phyloP scores from a whole-genome alignment of 2,329 filamentous ascomycete species.

The Lithohypha guttulata region DNA sequence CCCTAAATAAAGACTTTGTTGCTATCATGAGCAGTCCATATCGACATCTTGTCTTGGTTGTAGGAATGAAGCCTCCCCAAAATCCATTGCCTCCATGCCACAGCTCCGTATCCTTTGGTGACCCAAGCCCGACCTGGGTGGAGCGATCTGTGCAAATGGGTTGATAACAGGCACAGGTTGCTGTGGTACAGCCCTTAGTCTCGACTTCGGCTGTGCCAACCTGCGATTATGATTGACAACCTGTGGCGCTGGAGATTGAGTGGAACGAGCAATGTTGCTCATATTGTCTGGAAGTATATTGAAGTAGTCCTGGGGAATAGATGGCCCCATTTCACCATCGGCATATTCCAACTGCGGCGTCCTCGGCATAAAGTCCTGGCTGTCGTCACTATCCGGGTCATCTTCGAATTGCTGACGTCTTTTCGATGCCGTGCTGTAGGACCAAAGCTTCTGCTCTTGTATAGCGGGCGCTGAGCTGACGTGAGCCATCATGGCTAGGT shows the following conservation, averaged over 20 bases:
- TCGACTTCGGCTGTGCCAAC: slow-evolving; percentile 18
- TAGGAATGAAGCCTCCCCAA: slow-evolving; percentile 37
- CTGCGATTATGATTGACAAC: slow-evolving; percentile 13
- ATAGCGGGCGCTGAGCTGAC: slow-evolving; percentile 29
- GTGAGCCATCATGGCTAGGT: slow-evolving; percentile 25
- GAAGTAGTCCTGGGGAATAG: slow-evolving; percentile 20
- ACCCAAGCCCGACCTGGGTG: slow-evolving; percentile 12
- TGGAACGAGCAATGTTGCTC: slow-evolving; percentile 16
- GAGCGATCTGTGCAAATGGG: slow-evolving; percentile 16
- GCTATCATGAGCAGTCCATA: slow-evolving; percentile 28
- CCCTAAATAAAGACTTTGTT: too few species aligned
- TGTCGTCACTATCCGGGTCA: slow-evolving; percentile 27
- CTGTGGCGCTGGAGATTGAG: slow-evolving; percentile 5
- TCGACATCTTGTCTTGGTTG: slow-evolving; percentile 32
- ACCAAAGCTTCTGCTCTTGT: slow-evolving; percentile 29
- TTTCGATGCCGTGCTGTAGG: slow-evolving; percentile 28
- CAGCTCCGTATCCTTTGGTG: slow-evolving; percentile 26
- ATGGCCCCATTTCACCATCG: slow-evolving; percentile 16
- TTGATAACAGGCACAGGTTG: slow-evolving; percentile 14
- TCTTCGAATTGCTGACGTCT: slow-evolving; percentile 32
- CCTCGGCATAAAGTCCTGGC: slow-evolving; percentile 19
- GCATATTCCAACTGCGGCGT: slow-evolving; percentile 16
- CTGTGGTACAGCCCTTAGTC: neutral
- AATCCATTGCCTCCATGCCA: slow-evolving; percentile 29
- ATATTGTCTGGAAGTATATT: slow-evolving; percentile 19